These are phyloP conservation scores for Gossypium mustelinum DNA, from an alignment of 345 rosid genomes.

Conservation along the genomic window DNA sequence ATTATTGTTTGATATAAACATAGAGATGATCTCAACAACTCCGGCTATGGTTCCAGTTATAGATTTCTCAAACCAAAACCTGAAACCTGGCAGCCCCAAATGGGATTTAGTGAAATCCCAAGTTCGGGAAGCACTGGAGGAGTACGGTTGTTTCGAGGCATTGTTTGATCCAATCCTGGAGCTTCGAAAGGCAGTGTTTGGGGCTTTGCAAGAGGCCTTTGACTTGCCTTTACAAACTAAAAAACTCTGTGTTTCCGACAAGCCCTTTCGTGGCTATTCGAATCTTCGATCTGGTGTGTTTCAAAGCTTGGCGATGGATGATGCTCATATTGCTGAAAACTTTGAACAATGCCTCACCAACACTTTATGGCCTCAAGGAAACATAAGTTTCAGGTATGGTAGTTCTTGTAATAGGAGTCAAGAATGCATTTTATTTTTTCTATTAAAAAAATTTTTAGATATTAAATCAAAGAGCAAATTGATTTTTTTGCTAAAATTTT, in stretches of 20 bases:
- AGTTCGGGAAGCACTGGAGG: conserved; percentile 33
- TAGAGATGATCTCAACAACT: no score
- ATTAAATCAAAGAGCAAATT: no score
- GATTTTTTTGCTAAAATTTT: no score
- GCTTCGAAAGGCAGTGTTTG: conserved; percentile 12
- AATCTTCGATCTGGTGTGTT: conserved; percentile 42
- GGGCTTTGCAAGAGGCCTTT: no score
- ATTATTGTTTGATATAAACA: no score
- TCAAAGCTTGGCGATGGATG: conserved; percentile 56
- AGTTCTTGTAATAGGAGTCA: no score
- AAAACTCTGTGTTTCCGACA: conserved; percentile 33
- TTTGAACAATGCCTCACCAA: conserved; percentile 33
- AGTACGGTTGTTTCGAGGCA: conserved; percentile 64
- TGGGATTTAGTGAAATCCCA: no score
- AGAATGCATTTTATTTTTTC: no score
- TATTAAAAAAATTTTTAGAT: no score
- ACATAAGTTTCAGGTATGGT: conserved; percentile 47
- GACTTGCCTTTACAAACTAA: conserved; percentile 12
- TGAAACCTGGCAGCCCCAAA: no score
- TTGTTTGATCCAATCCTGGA: conserved; percentile 32
- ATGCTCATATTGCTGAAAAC: conserved; percentile 24
- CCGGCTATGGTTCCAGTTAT: no score
- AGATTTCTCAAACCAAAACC: no score
- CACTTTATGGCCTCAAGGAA: conserved; percentile 51
- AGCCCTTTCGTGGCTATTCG: conserved; percentile 46